These are phyloP conservation scores for Penicillium tannophilum DNA, from an alignment of 495 filamentous ascomycete genomes.

Conservation along the genomic window DNA sequence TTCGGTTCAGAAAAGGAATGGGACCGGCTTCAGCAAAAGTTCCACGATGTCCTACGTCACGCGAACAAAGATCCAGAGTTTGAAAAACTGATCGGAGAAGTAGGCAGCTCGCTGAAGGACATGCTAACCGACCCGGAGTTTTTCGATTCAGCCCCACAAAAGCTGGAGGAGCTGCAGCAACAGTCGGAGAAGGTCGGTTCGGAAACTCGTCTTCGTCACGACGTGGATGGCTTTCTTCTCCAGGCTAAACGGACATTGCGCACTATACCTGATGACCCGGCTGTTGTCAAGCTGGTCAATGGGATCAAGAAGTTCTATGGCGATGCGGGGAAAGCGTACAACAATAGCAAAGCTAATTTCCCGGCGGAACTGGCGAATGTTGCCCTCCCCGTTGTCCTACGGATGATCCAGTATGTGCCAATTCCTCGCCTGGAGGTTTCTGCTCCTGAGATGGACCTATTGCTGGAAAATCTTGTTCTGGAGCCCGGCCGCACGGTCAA, in stretches of 20 bases:
- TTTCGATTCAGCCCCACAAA: constrained; percentile 69
- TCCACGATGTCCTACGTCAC: constrained; percentile 72
- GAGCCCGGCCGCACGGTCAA: constrained; percentile 88
- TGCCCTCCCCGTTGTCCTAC: constrained; percentile 76
- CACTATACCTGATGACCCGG: constrained; percentile 67
- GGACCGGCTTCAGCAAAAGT: constrained; percentile 66
- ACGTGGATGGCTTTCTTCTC: constrained; percentile 70
- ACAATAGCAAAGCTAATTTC: constrained; percentile 65
- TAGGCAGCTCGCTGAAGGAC: constrained; percentile 72
- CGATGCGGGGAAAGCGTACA: constrained; percentile 62
- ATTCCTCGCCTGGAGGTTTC: constrained; percentile 86
- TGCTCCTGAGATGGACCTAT: constrained; percentile 77
- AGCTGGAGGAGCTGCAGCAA: constrained; percentile 68
- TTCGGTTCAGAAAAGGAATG: constrained; percentile 78
- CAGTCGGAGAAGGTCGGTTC: constrained; percentile 64
- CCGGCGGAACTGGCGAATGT: constrained; percentile 73
- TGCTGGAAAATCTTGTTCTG: constrained; percentile 87
- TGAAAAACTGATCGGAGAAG: constrained; percentile 70
- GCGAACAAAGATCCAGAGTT: constrained; percentile 79
- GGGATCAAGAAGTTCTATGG: constrained; percentile 65
- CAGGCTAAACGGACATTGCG: constrained; percentile 69
- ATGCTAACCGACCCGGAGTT: constrained; percentile 87
- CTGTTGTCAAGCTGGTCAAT: constrained; percentile 65
- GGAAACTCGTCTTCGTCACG: constrained; percentile 66
- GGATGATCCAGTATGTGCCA: constrained; percentile 79